These are phyloP conservation scores for Aspergillus sp. DNA, from an alignment of 2,329 filamentous ascomycete genomes.

Conservation along the genomic window DNA sequence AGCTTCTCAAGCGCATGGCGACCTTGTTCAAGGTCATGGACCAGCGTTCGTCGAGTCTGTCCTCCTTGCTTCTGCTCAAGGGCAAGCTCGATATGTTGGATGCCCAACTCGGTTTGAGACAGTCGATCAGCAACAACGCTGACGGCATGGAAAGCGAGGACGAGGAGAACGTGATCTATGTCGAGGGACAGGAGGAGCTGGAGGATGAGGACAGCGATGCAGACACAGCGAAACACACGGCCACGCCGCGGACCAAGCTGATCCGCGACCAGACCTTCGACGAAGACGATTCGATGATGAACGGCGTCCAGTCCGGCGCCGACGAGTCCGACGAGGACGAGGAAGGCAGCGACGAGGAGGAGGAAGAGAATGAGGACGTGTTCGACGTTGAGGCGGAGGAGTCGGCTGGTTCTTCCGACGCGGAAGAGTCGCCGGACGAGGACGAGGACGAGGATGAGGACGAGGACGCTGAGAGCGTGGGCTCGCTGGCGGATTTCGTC, in stretches of 20 bases:
- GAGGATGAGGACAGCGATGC: conserved; percentile 40
- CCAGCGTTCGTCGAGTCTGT: conserved; percentile 78
- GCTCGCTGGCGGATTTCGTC: conserved; percentile 46
- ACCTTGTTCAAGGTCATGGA: conserved; percentile 83
- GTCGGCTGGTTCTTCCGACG: conserved; percentile 41
- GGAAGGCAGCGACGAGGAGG: conserved; percentile 57
- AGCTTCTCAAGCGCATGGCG: conserved; percentile 73
- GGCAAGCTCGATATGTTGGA: conserved; percentile 94
- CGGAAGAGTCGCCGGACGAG: conserved; percentile 55
- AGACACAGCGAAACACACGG: conserved; percentile 24
- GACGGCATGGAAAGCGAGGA: conserved; percentile 52
- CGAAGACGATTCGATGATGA: conserved; percentile 43
- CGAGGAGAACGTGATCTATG: conserved; percentile 76
- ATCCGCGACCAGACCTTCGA: conserved; percentile 40
- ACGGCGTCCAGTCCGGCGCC: conserved; percentile 33
- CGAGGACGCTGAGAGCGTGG: conserved; percentile 61
- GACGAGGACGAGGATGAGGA: conserved; percentile 61
- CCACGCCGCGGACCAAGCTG: conserved; percentile 33
- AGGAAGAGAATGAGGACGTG: conserved; percentile 40
- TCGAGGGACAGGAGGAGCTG: conserved; percentile 74
- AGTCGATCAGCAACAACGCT: conserved; percentile 59
- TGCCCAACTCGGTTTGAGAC: conserved; percentile 79
- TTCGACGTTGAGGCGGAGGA: conserved; percentile 47
- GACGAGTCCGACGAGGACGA: conserved; percentile 51
- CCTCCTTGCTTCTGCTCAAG: conserved; percentile 81